A percentile compares a stretch with the other conserved stretches of the same genome.
phyloP scores from a whole-genome alignment of 192 early-diverging fungal genomes.

The Lunasporangiospora selenospora region DNA sequence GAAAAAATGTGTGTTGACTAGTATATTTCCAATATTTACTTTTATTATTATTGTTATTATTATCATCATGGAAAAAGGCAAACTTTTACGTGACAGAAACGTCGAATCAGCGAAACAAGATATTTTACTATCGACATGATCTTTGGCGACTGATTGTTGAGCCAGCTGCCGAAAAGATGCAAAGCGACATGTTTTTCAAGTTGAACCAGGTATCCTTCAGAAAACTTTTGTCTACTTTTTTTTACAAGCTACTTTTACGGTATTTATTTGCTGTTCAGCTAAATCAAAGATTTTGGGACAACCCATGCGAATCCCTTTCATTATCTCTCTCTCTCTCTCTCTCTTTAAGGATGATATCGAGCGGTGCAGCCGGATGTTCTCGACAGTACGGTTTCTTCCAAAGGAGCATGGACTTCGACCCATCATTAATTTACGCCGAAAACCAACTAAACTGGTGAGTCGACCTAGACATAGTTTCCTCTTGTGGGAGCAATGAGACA shows the following conservation, averaged over 20 bases:
- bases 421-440: slow-evolving; percentile 75
- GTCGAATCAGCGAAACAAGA: slow-evolving; percentile 61
- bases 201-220: slow-evolving; percentile 23
- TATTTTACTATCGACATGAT: slow-evolving; percentile 83
- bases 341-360: background rate
- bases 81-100: slow-evolving; percentile 87
- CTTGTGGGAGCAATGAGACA: slow-evolving; percentile 35
- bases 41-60: background rate
- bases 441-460: slow-evolving; percentile 39
- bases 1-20: background rate
- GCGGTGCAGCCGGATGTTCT: slow-evolving; percentile 50
- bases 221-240: background rate
- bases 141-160: slow-evolving; percentile 68
- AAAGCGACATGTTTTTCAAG: slow-evolving; percentile 27
- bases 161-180: slow-evolving; percentile 52
- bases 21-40: background rate
- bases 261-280: background rate
- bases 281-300: too few species aligned
- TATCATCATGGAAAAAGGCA: slow-evolving; percentile 48
- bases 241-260: background rate
- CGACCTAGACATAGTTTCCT: slow-evolving; percentile 31
- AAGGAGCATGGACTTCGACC: slow-evolving; percentile 78
- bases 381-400: slow-evolving; percentile 82
- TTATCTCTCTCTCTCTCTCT: background rate
- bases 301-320: too few species aligned